Evolutionary conservation across 1,284 basidiomycete species (phyloP).

Genomic region (Tylopilus orsonianus): DNA sequence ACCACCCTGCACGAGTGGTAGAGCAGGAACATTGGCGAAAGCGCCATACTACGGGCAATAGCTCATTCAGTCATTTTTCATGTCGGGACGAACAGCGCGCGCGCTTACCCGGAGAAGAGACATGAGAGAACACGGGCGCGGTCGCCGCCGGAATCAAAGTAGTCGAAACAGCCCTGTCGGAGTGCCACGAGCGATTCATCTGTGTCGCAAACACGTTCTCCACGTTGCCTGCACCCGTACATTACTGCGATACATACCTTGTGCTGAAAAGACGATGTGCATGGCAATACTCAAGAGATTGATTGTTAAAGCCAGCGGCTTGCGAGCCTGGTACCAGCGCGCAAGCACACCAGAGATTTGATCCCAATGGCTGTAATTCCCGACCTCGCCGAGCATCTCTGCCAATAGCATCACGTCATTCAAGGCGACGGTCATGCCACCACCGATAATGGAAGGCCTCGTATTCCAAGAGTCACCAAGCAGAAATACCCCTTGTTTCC

Average conservation of each 20-base stretch:
- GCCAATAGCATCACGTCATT: slow-evolving; percentile 81
- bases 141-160: slow-evolving; percentile 92
- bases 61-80: not conserved
- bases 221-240: not conserved
- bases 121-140: slow-evolving; percentile 89
- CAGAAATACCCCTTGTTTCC: slow-evolving; percentile 71
- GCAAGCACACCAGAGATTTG: slow-evolving; percentile 57
- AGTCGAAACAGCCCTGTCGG: slow-evolving; percentile 93
- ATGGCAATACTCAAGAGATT: slow-evolving; percentile 90
- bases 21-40: slow-evolving; percentile 77
- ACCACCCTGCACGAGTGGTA: slow-evolving; percentile 96
- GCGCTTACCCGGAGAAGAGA: slow-evolving; percentile 74
- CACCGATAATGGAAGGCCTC: slow-evolving; percentile 97
- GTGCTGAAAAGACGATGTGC: slow-evolving; percentile 89
- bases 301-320: slow-evolving; percentile 78
- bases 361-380: slow-evolving; percentile 62
- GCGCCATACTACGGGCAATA: slow-evolving; percentile 52
- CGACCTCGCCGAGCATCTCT: slow-evolving; percentile 53
- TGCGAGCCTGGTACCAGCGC: slow-evolving; percentile 84
- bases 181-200: slow-evolving; percentile 79
- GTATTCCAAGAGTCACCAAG: slow-evolving; percentile 98
- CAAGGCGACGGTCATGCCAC: slow-evolving; percentile 94
- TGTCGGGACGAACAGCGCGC: not conserved
- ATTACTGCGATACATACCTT: slow-evolving; percentile 51
- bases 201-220: slow-evolving; percentile 34